Percentiles rank a stretch among this genome's conserved stretches.
phyloP scores from a whole-genome alignment of 257 asterid species.

The Ocimum tenuiflorum region DNA sequence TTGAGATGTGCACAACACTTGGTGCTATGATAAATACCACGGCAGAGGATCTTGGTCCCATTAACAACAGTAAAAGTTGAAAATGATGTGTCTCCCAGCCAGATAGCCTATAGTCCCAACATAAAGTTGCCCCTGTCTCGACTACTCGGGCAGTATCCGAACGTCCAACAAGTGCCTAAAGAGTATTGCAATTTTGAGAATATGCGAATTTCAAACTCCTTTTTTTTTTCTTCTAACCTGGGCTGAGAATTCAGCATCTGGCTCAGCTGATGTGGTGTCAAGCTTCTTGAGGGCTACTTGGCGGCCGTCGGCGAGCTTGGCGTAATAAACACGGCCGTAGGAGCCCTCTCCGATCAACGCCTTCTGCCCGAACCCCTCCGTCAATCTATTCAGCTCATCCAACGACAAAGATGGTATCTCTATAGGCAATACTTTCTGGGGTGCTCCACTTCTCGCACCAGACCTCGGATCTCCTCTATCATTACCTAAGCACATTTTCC shows the following conservation, averaged over 20 bases:
- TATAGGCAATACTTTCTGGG: slow-evolving; percentile 73
- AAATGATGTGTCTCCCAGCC: too few species aligned
- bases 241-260: slow-evolving; percentile 64
- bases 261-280: slow-evolving; percentile 73
- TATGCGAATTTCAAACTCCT: too few species aligned
- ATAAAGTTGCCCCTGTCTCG: too few species aligned
- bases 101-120: too few species aligned
- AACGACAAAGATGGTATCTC: slow-evolving; percentile 69
- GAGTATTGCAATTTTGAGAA: too few species aligned
- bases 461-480: slow-evolving; percentile 83
- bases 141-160: too few species aligned
- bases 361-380: slow-evolving; percentile 56
- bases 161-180: too few species aligned
- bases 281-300: slow-evolving; percentile 70
- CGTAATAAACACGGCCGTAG: slow-evolving; percentile 64
- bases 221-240: slow-evolving; percentile 45
- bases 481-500: slow-evolving; percentile 30
- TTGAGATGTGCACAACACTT: too few species aligned
- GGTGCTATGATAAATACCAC: too few species aligned
- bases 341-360: slow-evolving; percentile 81
- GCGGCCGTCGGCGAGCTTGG: slow-evolving; percentile 42
- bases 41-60: too few species aligned
- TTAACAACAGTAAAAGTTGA: too few species aligned
- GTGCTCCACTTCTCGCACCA: slow-evolving; percentile 61
- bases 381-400: slow-evolving; percentile 51